Evolutionary conservation across 192 early-diverging fungal species (phyloP).

Genomic region (Phlyctochytrium bullatum): DNA sequence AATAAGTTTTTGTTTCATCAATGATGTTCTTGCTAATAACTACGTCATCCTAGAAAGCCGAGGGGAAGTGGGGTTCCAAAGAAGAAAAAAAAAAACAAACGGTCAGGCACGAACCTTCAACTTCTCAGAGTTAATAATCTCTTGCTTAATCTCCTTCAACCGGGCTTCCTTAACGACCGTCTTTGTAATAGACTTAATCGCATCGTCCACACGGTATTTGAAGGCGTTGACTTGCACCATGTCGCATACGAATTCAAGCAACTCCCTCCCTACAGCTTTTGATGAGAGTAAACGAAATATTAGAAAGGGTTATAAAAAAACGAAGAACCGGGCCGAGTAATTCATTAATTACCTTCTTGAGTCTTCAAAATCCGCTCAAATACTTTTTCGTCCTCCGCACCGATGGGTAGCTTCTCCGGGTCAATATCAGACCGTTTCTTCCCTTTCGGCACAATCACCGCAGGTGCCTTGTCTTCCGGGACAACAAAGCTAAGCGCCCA

Average conservation of each 20-base stretch:
- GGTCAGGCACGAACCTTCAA: conserved; percentile 58
- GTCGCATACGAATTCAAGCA: conserved; percentile 69
- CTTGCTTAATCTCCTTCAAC: conserved; percentile 90
- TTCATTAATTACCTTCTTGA: conserved; percentile 50
- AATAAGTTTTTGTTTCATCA: neutral
- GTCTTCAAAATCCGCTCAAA: conserved; percentile 73
- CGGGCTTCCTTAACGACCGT: conserved; percentile 82
- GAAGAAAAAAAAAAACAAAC: neutral
- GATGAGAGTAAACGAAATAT: neutral
- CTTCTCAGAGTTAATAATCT: conserved; percentile 94
- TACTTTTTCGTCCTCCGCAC: conserved; percentile 57
- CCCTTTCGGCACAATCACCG: conserved; percentile 22
- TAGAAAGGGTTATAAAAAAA: neutral
- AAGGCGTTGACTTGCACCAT: conserved; percentile 90
- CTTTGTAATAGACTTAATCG: conserved; percentile 73
- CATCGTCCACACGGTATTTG: conserved; percentile 85
- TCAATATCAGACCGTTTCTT: conserved; percentile 27
- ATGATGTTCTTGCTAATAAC: neutral
- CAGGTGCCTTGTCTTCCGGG: conserved; percentile 45
- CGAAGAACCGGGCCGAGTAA: neutral
- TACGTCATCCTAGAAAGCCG: neutral
- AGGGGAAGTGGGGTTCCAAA: too few species aligned
- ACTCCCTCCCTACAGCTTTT: neutral
- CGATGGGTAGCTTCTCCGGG: conserved; percentile 12
- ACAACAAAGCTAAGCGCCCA: conserved; percentile 86